Evolutionary conservation across 345 rosid species (phyloP).

Genomic region (Anastatica hierochuntica): DNA sequence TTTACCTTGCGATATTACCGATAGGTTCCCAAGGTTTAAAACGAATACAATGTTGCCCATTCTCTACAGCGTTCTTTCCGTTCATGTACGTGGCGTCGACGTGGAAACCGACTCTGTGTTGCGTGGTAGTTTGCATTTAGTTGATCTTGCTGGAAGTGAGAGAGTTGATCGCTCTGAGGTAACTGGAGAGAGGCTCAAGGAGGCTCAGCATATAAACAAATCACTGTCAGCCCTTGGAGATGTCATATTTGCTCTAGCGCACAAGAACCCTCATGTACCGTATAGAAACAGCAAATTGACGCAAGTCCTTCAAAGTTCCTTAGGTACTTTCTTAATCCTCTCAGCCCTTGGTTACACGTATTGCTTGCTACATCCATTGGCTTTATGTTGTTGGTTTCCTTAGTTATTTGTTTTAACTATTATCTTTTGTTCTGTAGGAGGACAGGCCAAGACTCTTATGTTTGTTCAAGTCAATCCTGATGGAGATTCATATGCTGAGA

Average conservation of each 20-base stretch:
- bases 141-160: conserved; percentile 99
- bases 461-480: conserved; percentile 97
- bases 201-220: conserved; percentile 95
- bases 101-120: conserved; percentile 55
- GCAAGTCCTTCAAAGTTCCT: conserved; percentile 95
- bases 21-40: not conserved
- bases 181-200: conserved; percentile 88
- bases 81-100: conserved; percentile 80
- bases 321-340: conserved; percentile 39
- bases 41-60: conserved; percentile 2
- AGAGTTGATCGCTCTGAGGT: conserved; percentile 96
- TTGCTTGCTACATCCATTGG: not conserved
- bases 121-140: conserved; percentile 78
- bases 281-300: conserved; percentile 95
- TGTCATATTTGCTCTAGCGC: conserved; percentile 84
- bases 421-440: conserved; percentile 51
- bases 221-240: conserved; percentile 95
- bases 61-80: conserved; percentile 73
- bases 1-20: not conserved
- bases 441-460: conserved; percentile 96
- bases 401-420: not conserved
- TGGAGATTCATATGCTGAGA: conserved; percentile 80
- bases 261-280: conserved; percentile 80
- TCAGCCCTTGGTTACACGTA: not conserved
- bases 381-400: too few relatives aligned